Evolutionary conservation across 2,329 filamentous ascomycete species (phyloP), one percentile per base, ranked within the genome.

Genomic region (Fusarium nygamai): DNA sequence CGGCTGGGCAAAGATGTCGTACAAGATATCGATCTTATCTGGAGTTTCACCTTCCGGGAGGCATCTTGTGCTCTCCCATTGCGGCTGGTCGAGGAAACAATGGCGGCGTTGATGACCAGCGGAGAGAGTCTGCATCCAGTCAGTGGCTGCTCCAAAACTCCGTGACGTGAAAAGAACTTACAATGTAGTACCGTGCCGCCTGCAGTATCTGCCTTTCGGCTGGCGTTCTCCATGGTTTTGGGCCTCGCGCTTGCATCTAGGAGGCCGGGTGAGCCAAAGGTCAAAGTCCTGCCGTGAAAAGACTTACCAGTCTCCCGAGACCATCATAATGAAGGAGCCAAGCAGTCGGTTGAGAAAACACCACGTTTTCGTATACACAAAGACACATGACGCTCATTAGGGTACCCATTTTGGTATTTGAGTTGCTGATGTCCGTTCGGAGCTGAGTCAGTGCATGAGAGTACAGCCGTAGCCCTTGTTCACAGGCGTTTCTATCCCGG

Each of bases 321-420:
- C 69, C 69, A 22, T 72, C 69, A 31, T 72, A 72, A 31, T 72
- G 69, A 13, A 72, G 54, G 5, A 72, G 69, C 69, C 69, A 72
- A 3, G 69, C 69, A 12, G 39, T 69, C 4, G 69, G 69, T 7
- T 72, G 69, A 10, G 69, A 72, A 17, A 72, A 72, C 0, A 64
- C 57, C 2, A 72, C 33, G 1, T 72, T 72, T 22, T 72, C 69
- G 22, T 72, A 72, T 5, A 72, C 47, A 6, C 69, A 72, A 31
- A 72, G 69, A 44, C 69, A 72, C 44, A 72, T 27, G 10, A 72
- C 53, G 1, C 69, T 59, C 59, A 69, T 61, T 6, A 72, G 58
- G 3, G 69, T 72, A 12, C 58, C 59, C 1, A 72, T 12, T 9
- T 72, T 48, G 5, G 64, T 53, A 27, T 33, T 50, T 11, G 44